phyloP scores from a whole-genome alignment of 2,329 filamentous ascomycete species.

The Fusarium nematophilum region DNA sequence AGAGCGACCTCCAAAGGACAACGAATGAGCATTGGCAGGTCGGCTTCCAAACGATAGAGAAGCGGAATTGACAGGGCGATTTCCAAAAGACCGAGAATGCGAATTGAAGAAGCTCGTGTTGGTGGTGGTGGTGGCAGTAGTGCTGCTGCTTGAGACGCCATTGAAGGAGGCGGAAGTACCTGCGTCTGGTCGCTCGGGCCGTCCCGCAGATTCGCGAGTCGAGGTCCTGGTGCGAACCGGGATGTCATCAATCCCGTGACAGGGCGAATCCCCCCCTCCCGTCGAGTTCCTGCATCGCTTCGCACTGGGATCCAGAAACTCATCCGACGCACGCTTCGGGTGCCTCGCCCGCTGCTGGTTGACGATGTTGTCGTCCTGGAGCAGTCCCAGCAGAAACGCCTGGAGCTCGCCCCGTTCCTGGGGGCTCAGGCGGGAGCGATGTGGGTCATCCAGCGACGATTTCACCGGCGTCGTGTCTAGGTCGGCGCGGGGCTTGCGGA shows the following conservation, averaged over 20 bases:
- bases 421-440: constrained; percentile 24
- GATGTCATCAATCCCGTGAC: constrained; percentile 33
- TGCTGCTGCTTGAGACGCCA: constrained; percentile 3
- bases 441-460: constrained; percentile 33
- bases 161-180: constrained; percentile 25
- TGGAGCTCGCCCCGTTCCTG: constrained; percentile 43
- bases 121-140: neutral
- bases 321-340: constrained; percentile 41
- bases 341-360: constrained; percentile 17
- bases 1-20: no score
- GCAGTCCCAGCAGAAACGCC: constrained; percentile 33
- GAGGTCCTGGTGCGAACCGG: constrained; percentile 35
- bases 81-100: constrained; percentile 24
- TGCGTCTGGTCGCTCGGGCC: constrained; percentile 21
- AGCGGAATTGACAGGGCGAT: no score
- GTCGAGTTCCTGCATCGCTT: constrained; percentile 33
- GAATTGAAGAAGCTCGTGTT: constrained; percentile 21
- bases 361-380: constrained; percentile 25
- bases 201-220: constrained; percentile 18
- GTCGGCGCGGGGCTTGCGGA: constrained; percentile 33
- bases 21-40: no score
- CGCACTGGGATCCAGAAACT: constrained; percentile 23
- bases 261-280: constrained; percentile 9
- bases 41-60: no score
- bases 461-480: constrained; percentile 31